phyloP scores from a whole-genome alignment of 495 filamentous ascomycete genomes.

The Chaetomium tenue region DNA sequence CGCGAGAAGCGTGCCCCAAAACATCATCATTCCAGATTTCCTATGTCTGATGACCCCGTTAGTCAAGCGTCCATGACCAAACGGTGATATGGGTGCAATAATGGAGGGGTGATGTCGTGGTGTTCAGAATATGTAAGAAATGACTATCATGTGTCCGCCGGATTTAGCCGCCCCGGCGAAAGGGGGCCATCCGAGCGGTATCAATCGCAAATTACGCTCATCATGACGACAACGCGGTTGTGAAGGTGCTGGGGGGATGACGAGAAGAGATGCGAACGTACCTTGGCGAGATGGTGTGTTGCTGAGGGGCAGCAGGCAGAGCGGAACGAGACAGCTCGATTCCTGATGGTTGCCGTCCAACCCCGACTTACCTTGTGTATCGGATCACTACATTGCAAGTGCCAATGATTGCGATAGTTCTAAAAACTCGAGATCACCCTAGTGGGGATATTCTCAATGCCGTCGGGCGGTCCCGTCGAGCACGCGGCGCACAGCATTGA shows the following conservation, averaged over 20 bases:
- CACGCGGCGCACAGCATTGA: background rate
- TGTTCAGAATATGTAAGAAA: conserved; percentile 40
- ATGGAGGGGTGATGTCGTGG: conserved; percentile 7
- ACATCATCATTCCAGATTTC: background rate
- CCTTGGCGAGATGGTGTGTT: conserved; percentile 7
- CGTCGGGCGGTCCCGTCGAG: background rate
- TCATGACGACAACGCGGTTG: conserved; percentile 25
- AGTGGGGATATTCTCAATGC: background rate
- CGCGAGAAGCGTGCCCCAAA: conserved; percentile 22
- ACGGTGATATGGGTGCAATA: background rate
- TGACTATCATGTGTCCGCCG: conserved; percentile 34
- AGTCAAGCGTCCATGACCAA: conserved; percentile 5
- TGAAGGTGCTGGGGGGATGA: conserved; percentile 1
- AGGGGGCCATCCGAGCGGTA: conserved; percentile 33
- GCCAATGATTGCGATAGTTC: background rate
- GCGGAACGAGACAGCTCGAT: background rate
- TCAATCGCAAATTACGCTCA: conserved; percentile 42
- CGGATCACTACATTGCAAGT: background rate
- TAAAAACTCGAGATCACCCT: background rate
- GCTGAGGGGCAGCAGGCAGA: background rate
- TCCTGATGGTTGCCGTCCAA: background rate
- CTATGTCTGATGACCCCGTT: conserved; percentile 9
- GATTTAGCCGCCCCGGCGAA: conserved; percentile 37
- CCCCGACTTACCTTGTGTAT: conserved; percentile 11
- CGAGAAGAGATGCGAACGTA: conserved; percentile 11